phyloP scores from a whole-genome alignment of 164 flowering plant genomes.

The Vitis amurensis region DNA sequence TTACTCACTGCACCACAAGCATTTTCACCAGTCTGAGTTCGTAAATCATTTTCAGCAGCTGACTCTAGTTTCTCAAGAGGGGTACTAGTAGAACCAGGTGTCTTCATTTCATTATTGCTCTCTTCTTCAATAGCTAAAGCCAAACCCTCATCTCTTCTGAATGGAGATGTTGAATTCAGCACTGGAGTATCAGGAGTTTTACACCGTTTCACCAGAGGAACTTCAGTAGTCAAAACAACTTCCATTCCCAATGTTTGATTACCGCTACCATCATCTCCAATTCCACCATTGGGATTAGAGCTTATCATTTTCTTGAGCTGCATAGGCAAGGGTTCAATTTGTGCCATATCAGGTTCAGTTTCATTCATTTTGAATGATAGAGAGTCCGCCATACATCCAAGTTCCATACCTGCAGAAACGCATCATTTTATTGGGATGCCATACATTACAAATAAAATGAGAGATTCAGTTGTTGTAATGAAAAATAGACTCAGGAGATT shows the following conservation, averaged over 20 bases:
- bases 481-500: not conserved
- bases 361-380: constrained; percentile 16
- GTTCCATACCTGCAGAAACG: not conserved
- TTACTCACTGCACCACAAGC: constrained; percentile 18
- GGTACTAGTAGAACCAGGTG: not conserved
- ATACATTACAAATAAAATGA: not conserved
- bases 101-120: constrained; percentile 12
- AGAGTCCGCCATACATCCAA: not conserved
- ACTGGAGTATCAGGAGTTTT: constrained; percentile 7
- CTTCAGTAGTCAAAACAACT: constrained; percentile 21
- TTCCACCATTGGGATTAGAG: constrained; percentile 19
- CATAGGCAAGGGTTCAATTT: constrained; percentile 10
- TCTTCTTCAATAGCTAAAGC: constrained; percentile 21
- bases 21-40: constrained; percentile 16
- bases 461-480: not conserved
- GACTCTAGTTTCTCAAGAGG: constrained; percentile 33
- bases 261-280: constrained; percentile 15
- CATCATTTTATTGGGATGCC: constrained; percentile 1
- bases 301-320: constrained; percentile 8
- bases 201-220: constrained; percentile 12
- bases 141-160: constrained; percentile 9
- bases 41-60: constrained; percentile 58
- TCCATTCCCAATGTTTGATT: constrained; percentile 12
- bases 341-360: constrained; percentile 10
- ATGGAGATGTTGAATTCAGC: constrained; percentile 3